Evolutionary conservation across 805 yeast genomes (phyloP), one percentile per base, ranked within the genome.

Genomic region (Soucietia sequanensis): DNA sequence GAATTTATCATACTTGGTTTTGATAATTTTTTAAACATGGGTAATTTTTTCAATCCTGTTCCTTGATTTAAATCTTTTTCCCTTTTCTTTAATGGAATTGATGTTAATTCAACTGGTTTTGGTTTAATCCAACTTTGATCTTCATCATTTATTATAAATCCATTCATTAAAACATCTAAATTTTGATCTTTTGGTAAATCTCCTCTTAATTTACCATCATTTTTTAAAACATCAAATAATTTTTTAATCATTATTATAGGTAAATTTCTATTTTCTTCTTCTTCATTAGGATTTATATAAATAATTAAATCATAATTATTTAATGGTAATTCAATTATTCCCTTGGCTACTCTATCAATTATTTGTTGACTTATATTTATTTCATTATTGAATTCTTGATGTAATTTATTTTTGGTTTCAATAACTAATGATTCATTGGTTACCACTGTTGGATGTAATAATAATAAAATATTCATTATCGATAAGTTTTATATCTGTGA

Each of bases 381-480:
- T 20, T 43, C 46, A 9, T 53, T 40, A 17, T 41, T 48, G 6
- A 65, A 49, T 18, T 52, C 55, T 4, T 67, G 58, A 21, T 52
- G 46, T 11, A 21, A 21, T 11, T 12, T 14, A 13, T 29, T 12
- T 22, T 58, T 43, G 4, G 34, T 18, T 12, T 38, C 32, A 25
- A 72, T 50, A 13, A 80, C 76, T 13, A 60, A 35, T 4, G 54
- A 62, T 28, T 80, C 81, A 25, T 73, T 70, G 0, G 81, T 75
- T 9, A 81, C 84, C 31, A 76, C 70, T 6, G 84, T 81, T 13
- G 88, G 88, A 49, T 81, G 88, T 35, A 81, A 67, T 32, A 81
- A 62, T 18, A 81, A 56, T 35, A 80, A 58, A 17, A 59, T 52
- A 29, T 44, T 46, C 39, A 53, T 44, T n/a, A n/a, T n/a, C n/a